phyloP scores from a whole-genome alignment of 371 early-diverging fungal genomes.

The Funneliformis caledonium region DNA sequence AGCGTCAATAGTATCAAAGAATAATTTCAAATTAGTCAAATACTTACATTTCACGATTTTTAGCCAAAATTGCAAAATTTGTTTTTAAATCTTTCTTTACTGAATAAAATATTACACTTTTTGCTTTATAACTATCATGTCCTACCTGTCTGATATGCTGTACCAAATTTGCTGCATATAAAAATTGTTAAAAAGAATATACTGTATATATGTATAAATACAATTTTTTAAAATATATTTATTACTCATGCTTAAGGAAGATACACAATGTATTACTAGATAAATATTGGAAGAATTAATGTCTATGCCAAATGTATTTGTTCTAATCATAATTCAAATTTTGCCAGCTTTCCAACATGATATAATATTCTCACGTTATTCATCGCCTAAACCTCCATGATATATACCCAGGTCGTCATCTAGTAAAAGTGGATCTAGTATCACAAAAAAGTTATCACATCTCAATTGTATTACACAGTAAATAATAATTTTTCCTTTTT shows the following conservation, averaged over 20 bases:
- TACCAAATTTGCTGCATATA: background rate
- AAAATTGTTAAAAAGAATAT: background rate
- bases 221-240: background rate
- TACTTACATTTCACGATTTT: background rate
- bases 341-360: background rate
- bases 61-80: slow-evolving; percentile 3
- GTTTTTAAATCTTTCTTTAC: background rate
- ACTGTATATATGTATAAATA: background rate
- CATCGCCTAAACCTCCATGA: background rate
- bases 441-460: background rate
- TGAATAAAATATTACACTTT: slow-evolving; percentile 4
- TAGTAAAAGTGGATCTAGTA: background rate
- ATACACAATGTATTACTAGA: background rate
- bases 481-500: background rate
- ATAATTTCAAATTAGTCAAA: too few species aligned
- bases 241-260: background rate
- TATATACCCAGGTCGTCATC: background rate
- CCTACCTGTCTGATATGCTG: background rate
- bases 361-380: background rate
- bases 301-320: background rate
- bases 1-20: too few species aligned
- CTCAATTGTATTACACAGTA: background rate
- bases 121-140: background rate
- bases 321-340: background rate
- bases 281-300: too few species aligned